Base-by-base conservation (phyloP, 2,329 filamentous ascomycete species). In the Fusarium udum region DNA sequence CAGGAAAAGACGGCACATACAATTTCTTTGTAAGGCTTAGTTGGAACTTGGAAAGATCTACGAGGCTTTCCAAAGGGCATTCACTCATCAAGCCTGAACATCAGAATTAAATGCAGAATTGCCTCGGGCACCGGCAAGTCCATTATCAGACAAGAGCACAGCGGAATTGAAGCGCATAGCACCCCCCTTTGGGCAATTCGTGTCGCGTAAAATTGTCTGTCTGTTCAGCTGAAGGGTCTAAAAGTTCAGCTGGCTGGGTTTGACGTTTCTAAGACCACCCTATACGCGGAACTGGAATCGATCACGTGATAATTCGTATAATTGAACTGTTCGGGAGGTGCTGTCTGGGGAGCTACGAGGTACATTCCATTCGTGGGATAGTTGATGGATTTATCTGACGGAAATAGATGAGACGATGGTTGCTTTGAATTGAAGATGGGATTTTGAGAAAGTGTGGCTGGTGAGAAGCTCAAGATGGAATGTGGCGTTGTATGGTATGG, bases 151-250 rank as follows among this genome's bases (percentile, higher is more conserved):
- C 31, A 58, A 58, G 55, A 28, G 42, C 32, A 36, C 37, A 14
- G 73, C 73, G 70, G 73, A 74, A 75, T 55, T 46, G 12, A 57
- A 61, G 61, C 60, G 69, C 61, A 49, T 52, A 46, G 22, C 26
- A 43, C 34, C 39, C 61, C 67, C 39, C 26, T 72, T 76, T 52
- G 34, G 74, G 74, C 40, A 75, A 75, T 58, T 63, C 74, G 74
- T 76, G 61, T 75, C 9, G 15, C 48, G 18, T 26, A 26, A 28
- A 55, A 48, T 43, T 24, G 28, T 22, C 31, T 52, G 55, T 52
- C 15, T 67, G 66, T 71, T 73, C 71, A 76, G 74, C 73, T 75
- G 64, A 26, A 28, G 12, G 20, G 26, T 26, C 36, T 45, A 32
- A 61, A 69, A 36, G 65, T 67, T 67, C 52, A 72, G 69, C 56